Percentiles rank a stretch among this genome's conserved stretches.
Evolutionary conservation across 768 basidiomycete species (phyloP).

Genomic region (Mycena galericulata): DNA sequence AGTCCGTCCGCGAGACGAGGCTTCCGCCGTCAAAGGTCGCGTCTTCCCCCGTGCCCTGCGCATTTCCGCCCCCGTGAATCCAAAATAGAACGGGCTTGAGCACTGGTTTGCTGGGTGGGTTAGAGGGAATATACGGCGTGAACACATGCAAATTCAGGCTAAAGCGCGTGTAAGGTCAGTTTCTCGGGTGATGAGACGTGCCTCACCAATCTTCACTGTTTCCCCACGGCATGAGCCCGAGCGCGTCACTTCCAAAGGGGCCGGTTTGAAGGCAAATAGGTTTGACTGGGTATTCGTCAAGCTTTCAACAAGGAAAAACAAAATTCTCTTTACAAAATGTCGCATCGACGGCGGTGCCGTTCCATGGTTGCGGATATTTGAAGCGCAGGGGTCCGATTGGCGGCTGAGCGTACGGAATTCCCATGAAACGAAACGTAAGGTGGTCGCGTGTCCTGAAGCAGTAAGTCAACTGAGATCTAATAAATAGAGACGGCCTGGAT

Average conservation of each 20-base stretch:
- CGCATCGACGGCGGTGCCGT: conserved; percentile 45
- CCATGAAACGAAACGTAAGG: conserved; percentile 55
- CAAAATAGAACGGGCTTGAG: conserved; percentile 54
- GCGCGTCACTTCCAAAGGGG: conserved; percentile 28
- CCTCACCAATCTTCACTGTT: conserved; percentile 36
- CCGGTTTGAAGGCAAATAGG: conserved; percentile 35
- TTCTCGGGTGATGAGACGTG: background rate
- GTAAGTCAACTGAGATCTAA: background rate
- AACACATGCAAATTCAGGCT: conserved; percentile 52
- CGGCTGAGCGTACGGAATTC: conserved; percentile 54
- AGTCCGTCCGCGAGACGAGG: conserved; percentile 51
- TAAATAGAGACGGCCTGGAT: background rate
- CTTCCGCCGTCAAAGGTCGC: conserved; percentile 51
- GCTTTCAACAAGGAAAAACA: background rate
- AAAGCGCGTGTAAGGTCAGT: background rate
- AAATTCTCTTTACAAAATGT: conserved; percentile 37
- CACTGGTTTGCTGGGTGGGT: conserved; percentile 21
- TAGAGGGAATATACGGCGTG: conserved; percentile 49
- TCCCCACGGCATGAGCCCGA: conserved; percentile 36
- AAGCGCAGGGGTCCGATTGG: conserved; percentile 46
- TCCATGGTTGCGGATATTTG: conserved; percentile 45
- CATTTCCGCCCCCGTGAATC: conserved; percentile 56
- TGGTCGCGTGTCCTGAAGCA: conserved; percentile 51
- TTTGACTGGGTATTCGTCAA: conserved; percentile 25
- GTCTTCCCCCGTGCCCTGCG: conserved; percentile 47